These are phyloP conservation scores for Circinella umbellata DNA, from an alignment of 371 early-diverging fungal species.

Conservation along the genomic window DNA sequence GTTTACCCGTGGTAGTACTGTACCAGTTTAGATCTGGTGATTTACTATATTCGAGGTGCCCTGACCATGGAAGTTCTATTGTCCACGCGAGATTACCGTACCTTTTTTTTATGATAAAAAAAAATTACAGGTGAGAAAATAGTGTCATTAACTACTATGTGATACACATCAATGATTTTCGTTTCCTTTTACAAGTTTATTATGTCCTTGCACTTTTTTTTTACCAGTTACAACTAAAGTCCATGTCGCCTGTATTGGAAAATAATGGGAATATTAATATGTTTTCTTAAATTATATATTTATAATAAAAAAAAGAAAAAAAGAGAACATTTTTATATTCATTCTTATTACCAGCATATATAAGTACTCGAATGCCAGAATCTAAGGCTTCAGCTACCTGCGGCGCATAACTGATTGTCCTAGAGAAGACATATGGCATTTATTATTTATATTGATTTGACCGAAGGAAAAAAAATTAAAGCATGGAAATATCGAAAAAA, in stretches of 20 bases:
- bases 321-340: no score
- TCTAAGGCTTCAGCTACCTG: conserved; percentile 77
- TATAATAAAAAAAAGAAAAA: no score
- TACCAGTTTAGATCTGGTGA: conserved; percentile 60
- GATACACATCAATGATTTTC: not conserved
- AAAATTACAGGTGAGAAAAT: not conserved
- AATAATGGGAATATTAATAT: no score
- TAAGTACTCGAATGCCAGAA: conserved; percentile 78
- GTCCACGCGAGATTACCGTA: conserved; percentile 86
- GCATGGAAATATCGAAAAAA: no score
- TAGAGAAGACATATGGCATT: conserved; percentile 58
- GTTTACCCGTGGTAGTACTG: conserved; percentile 24
- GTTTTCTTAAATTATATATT: no score
- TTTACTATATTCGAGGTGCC: conserved; percentile 63
- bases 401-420: conserved; percentile 82
- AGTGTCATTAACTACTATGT: no score
- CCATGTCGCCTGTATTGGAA: conserved; percentile 55
- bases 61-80: conserved; percentile 77
- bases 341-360: conserved; percentile 74
- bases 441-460: conserved; percentile 56
- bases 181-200: not conserved
- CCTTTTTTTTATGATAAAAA: not conserved
- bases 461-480: not conserved
- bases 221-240: conserved; percentile 86
- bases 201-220: no score